Evolutionary conservation across 1,139 yeast genomes (phyloP), one percentile per base, ranked within the genome.

Genomic region (Taphrina wiesneri): DNA sequence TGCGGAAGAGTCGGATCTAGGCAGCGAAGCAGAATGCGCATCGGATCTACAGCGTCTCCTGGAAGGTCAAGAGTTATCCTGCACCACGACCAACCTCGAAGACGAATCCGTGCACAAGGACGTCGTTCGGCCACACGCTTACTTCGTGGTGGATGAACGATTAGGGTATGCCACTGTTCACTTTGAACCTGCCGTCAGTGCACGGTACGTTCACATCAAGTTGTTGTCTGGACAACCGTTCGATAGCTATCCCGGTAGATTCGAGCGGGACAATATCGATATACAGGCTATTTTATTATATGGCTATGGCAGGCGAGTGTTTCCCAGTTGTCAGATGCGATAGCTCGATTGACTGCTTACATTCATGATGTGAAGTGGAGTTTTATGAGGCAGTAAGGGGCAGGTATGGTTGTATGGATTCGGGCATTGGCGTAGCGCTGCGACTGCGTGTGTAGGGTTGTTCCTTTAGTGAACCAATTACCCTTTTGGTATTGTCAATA

Each of bases 261-360:
- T 28, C 36, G 64, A 60, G 43, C 57, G 64, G 15, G 64, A 60
- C 52, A 60, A 60, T 46, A 60, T 60, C 52, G 64, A 60, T 26
- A 49, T 60, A 5, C 57, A 60, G 39, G 64, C 64, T 1, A 51
- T 60, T 19, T 21, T 60, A 19, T 23, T 60, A 19, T 60, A 60
- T 41, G 64, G 64, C 5, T 53, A 60, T 19, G 59, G 59, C 32
- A 21, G 59, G 15, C 46, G 59, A 15, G 47, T 39, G 5, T 54
- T 54, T 39, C 59, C 59, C 23, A 30, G 56, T 11, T 30, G 19
- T 52, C 45, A 52, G 13, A 2, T 13, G 41, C 19, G 56, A 15
- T 52, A 45, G 34, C 2, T 26, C 25, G n/a, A 11, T 11, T 6
- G 11, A 11, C n/a, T n/a, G n/a, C n/a, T n/a, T n/a, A 30, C 34